Evolutionary conservation across 768 basidiomycete genomes (phyloP).

Genomic region (Suillus fuscotomentosus): DNA sequence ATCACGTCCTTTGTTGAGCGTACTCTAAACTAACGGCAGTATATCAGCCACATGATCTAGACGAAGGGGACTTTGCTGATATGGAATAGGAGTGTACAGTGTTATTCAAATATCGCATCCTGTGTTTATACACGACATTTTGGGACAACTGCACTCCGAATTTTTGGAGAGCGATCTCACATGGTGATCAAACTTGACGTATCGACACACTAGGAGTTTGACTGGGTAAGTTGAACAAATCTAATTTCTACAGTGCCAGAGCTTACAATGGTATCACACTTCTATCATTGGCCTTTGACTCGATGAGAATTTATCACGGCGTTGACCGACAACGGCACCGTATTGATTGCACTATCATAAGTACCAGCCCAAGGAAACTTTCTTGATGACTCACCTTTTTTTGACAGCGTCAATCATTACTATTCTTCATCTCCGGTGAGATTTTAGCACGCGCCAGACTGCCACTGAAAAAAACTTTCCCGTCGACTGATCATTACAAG

Average conservation of each 20-base stretch:
- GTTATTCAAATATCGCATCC: background rate
- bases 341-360: background rate
- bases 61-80: conserved; percentile 87
- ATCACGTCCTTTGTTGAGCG: conserved; percentile 14
- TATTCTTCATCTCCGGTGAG: background rate
- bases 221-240: background rate
- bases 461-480: background rate
- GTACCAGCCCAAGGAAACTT: background rate
- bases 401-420: background rate
- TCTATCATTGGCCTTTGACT: background rate
- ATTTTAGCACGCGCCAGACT: background rate
- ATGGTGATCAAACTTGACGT: background rate
- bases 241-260: background rate
- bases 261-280: background rate
- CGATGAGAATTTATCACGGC: background rate
- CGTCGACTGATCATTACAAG: background rate
- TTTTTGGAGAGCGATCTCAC: background rate
- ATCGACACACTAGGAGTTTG: background rate
- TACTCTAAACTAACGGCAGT: conserved; percentile 14
- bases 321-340: background rate
- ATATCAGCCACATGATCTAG: conserved; percentile 82
- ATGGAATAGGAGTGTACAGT: conserved; percentile 44
- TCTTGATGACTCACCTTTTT: background rate
- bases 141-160: background rate
- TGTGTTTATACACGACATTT: background rate